Conservation (phyloP, 148 eudicot genomes). For the Rhododendron griersonianum region DNA sequence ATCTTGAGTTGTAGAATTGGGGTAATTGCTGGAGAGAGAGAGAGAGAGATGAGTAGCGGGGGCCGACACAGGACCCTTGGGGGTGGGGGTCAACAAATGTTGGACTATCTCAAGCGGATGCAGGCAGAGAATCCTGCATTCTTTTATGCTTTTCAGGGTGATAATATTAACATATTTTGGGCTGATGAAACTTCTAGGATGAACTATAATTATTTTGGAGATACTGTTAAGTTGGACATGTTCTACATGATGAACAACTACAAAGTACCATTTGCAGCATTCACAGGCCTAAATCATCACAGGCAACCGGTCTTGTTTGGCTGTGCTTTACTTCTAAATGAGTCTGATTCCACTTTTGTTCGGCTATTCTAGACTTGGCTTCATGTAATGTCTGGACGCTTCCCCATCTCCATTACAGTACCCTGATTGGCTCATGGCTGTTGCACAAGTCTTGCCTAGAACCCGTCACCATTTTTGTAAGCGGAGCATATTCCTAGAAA, state of each 20-base stretch:
- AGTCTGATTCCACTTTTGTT: no score
- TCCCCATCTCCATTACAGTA: no score
- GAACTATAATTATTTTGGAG: conserved; percentile 28
- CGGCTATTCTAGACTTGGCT: no score
- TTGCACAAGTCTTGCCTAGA: no score
- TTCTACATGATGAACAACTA: conserved; percentile 18
- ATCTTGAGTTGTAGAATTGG: neutral
- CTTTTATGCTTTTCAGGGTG: conserved; percentile 23
- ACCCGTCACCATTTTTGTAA: conserved; percentile 4
- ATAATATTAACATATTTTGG: neutral
- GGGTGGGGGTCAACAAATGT: no score
- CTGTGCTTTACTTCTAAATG: no score
- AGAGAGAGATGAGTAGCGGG: no score
- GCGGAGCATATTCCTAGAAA: conserved; percentile 21
- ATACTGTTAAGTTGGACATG: conserved; percentile 20
- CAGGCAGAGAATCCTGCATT: conserved; percentile 19
- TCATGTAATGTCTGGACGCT: no score
- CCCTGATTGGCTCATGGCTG: no score
- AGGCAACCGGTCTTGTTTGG: neutral
- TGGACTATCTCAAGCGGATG: conserved; percentile 22
- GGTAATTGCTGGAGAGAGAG: no score
- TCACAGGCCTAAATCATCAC: conserved; percentile 26
- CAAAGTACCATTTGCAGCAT: conserved; percentile 21
- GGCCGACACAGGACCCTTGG: no score
- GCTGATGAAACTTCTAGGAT: neutral